Base-by-base conservation (phyloP, 139 green algal genomes). In the Trebouxia sp. region DNA sequence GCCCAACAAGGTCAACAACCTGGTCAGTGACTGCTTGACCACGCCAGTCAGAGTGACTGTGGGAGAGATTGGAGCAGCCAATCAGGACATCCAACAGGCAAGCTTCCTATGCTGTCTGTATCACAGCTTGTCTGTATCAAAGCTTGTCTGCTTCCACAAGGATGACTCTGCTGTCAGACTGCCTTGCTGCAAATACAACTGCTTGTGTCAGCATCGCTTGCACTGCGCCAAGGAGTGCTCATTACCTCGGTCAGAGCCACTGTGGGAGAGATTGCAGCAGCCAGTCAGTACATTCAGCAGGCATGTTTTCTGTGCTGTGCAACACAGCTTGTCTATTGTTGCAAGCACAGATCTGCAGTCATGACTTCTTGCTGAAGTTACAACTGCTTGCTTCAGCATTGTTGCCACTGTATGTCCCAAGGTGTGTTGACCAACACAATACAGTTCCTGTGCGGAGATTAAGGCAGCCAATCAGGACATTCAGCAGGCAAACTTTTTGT, bases 381-480 rank as follows among this genome's bases (percentile, higher is more conserved):
- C n/a, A n/a, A n/a, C n/a, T n/a, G n/a, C n/a, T n/a, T n/a, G n/a
- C n/a, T n/a, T n/a, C n/a, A n/a, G n/a, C n/a, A n/a, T n/a, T n/a
- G n/a, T n/a, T n/a, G n/a, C n/a, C n/a, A n/a, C n/a, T n/a, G n/a
- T n/a, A n/a, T n/a, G n/a, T n/a, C n/a, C n/a, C n/a, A n/a, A n/a
- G n/a, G n/a, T n/a, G n/a, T n/a, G n/a, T n/a, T n/a, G n/a, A n/a
- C n/a, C n/a, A n/a, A n/a, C n/a, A n/a, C n/a, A n/a, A n/a, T n/a
- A n/a, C n/a, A n/a, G n/a, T n/a, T n/a, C n/a, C n/a, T n/a, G n/a
- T n/a, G 81, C 88, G 3, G 65, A 79, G 0, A 74, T 85, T 17
- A 90, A 91, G 0, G 86, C 76, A 6, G 94, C 91, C 41, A 98
- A 98, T 78, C 83, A 87, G 22, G 94, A 98, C 88, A 86, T 95